These are phyloP conservation scores for Teratosphaeriaceae sp. DNA, from an alignment of 2,329 filamentous ascomycete species.

Conservation along the genomic window DNA sequence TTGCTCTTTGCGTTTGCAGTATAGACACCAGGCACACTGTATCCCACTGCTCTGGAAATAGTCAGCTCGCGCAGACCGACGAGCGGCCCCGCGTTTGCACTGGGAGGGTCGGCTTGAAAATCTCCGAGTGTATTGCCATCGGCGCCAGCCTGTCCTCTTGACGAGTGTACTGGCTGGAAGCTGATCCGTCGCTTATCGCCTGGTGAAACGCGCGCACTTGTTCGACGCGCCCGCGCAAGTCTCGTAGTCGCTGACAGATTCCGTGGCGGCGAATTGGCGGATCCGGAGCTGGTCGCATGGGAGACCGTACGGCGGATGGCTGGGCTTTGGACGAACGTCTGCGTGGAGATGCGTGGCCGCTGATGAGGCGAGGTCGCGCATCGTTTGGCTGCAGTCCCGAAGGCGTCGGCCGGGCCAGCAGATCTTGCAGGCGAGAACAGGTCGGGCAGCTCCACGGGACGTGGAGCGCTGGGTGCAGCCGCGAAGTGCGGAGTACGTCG, in stretches of 20 bases:
- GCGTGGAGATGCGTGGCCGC: conserved; percentile 28
- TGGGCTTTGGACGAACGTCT: conserved; percentile 24
- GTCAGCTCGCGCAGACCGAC: conserved; percentile 20
- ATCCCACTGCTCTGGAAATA: neutral
- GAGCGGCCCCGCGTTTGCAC: conserved; percentile 19
- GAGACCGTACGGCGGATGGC: neutral
- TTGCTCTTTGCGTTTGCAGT: conserved; percentile 1
- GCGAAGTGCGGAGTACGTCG: conserved; percentile 16
- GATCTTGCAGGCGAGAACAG: conserved; percentile 31
- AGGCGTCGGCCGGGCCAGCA: conserved; percentile 4
- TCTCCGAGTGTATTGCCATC: neutral
- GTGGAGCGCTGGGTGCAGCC: neutral
- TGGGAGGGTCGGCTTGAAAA: conserved; percentile 1
- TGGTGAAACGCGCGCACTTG: conserved; percentile 8
- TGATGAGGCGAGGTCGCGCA: conserved; percentile 14
- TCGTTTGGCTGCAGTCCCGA: conserved; percentile 6
- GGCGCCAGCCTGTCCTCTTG: neutral
- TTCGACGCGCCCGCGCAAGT: conserved; percentile 1
- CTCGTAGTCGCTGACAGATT: conserved; percentile 1
- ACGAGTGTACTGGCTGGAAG: conserved; percentile 8
- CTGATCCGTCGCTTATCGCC: conserved; percentile 10
- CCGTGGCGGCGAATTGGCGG: neutral
- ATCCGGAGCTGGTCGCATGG: conserved; percentile 6
- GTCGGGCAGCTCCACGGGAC: conserved; percentile 22
- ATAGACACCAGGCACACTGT: conserved; percentile 8